Evolutionary conservation across 208 protist genomes (phyloP), one percentile per base, ranked within the genome.

Genomic region (Phytomonas sp.): DNA sequence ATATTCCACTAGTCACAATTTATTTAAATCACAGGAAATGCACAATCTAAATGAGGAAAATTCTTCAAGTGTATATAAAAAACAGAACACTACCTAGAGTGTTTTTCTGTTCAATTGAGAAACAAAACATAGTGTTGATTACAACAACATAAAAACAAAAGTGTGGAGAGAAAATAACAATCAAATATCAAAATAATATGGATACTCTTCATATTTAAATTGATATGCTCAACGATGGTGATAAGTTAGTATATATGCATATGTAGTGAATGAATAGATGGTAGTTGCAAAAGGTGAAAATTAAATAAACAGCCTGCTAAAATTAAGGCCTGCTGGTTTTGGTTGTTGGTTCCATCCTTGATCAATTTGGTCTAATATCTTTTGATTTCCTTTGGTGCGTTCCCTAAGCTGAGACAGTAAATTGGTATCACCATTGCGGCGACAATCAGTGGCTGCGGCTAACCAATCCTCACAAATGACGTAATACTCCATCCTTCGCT

Each of bases 401-500:
- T 83, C 80, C 56, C 84, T 87, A 30, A 95, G 72, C 67, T 92
- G 87, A 16, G 59, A 40, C 29, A 95, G 59, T 2, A 95, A 67
- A 61, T 88, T 83, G 23, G 66, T 26, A n/a, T 91, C 83, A 37
- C 75, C 78, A 74, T 81, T 67, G 14, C 73, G 78, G 62, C 79
- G 80, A 72, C 89, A 95, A 42, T 92, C 89, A 6, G 77, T 80
- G 0, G 70, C 87, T 23, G 89, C 89, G 30, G 67, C 67, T 37
- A 52, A 63, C 89, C 89, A 95, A 69, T 88, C 87, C 16, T 73
- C 76, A 69, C 87, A 95, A 8, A 91, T 73, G 6, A 95, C 85
- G 75, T 90, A 95, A 71, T 82, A 90, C 67, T 95, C 85, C 79
- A 95, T 89, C 52, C 87, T 81, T 42, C 73, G 70, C 74, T 90